A percentile compares a stretch with the other conserved stretches of the same genome.
Conservation (phyloP, 495 filamentous ascomycete species). For the Lophium mytilinum region DNA sequence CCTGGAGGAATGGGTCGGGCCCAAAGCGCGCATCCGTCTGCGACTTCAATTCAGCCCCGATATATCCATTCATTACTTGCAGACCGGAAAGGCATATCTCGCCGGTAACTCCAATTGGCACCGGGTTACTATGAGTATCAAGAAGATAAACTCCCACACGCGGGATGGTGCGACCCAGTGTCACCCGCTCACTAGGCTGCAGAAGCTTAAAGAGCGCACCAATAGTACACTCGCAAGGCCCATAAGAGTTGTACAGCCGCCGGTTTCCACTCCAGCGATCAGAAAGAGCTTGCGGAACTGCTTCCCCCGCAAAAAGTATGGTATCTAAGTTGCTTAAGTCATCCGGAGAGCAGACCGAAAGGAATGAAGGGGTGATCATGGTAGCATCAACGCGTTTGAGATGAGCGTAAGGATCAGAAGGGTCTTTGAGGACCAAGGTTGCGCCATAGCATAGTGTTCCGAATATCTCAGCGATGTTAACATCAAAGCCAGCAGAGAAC, state of each 20-base stretch:
- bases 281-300: conserved; percentile 36
- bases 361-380: conserved; percentile 1
- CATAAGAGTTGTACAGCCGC: conserved; percentile 42
- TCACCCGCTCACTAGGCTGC: conserved; percentile 16
- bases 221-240: conserved; percentile 44
- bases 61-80: conserved; percentile 21
- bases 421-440: conserved; percentile 19
- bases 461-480: conserved; percentile 38
- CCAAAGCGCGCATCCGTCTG: background rate
- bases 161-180: conserved; percentile 35
- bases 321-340: conserved; percentile 23
- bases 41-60: background rate
- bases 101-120: conserved; percentile 38
- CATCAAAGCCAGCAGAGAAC: conserved; percentile 40
- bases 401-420: conserved; percentile 31
- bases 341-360: conserved; percentile 32
- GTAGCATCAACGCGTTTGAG: conserved; percentile 44
- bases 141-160: background rate
- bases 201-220: conserved; percentile 8
- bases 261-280: conserved; percentile 30
- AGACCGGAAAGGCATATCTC: conserved; percentile 29
- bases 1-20: background rate
- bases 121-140: conserved; percentile 25
- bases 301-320: conserved; percentile 34
- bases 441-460: conserved; percentile 34